Percentiles rank a stretch among this genome's conserved stretches.
phyloP scores from a whole-genome alignment of 345 rosid genomes.

The Dovyalis caffra region DNA sequence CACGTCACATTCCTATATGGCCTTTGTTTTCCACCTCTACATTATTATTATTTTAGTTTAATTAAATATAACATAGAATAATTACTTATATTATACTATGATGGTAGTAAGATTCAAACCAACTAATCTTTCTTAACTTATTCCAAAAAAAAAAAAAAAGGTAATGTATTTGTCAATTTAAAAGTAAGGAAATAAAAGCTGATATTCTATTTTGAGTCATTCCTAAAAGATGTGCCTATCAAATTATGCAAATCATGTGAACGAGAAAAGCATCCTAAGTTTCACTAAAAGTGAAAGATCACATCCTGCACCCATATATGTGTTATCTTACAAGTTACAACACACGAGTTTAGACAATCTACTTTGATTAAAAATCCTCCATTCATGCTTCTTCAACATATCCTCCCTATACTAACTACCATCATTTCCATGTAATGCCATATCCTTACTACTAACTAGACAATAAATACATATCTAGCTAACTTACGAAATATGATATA shows the following conservation, averaged over 20 bases:
- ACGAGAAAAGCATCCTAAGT: not conserved
- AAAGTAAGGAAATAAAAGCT: not conserved
- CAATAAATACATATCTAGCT: not conserved
- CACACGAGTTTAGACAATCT: not conserved
- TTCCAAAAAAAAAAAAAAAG: not conserved
- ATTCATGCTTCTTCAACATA: constrained; percentile 2
- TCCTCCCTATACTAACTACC: not conserved
- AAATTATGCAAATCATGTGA: not conserved
- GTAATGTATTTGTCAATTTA: not conserved
- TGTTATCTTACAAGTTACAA: not conserved
- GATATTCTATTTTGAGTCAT: not conserved
- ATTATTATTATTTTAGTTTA: not conserved
- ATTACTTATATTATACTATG: not conserved
- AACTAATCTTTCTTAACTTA: not conserved
- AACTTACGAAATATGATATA: not conserved
- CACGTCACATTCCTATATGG: constrained; percentile 80
- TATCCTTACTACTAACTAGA: not conserved
- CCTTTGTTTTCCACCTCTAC: constrained; percentile 96
- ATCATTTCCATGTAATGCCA: constrained; percentile 5
- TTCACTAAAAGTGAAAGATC: not conserved
- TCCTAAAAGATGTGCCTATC: not conserved
- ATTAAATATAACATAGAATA: not conserved
- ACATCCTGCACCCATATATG: not conserved
- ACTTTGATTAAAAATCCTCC: too few relatives aligned
- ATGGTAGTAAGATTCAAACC: not conserved